Evolutionary conservation across 768 basidiomycete species (phyloP).

Genomic region (Chalciporus chontae): DNA sequence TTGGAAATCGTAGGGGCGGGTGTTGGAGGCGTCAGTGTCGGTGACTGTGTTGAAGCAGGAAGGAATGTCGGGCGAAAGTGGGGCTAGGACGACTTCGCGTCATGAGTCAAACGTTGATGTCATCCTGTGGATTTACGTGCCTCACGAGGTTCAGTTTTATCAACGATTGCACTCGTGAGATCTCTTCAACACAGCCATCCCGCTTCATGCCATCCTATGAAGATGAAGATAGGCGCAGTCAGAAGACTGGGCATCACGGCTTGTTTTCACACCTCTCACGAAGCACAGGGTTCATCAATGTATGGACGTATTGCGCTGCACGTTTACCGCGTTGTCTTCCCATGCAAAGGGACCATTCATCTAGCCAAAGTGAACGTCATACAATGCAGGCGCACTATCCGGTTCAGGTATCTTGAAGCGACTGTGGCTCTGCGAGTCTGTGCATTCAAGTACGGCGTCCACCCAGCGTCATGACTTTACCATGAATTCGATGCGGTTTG

Average conservation of each 20-base stretch:
- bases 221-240: constrained; percentile 9
- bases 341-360: constrained; percentile 10
- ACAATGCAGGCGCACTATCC: constrained; percentile 4
- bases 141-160: constrained; percentile 8
- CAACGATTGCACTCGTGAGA: constrained; percentile 1
- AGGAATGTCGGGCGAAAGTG: constrained; percentile 49
- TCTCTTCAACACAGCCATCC: neutral
- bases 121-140: constrained; percentile 11
- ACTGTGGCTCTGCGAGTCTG: constrained; percentile 1
- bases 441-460: neutral
- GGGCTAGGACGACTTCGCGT: constrained; percentile 22
- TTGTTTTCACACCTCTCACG: constrained; percentile 1
- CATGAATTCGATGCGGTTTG: neutral
- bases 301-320: constrained; percentile 12
- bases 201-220: constrained; percentile 8
- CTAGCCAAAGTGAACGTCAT: constrained; percentile 19
- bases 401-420: constrained; percentile 1
- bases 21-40: constrained; percentile 81
- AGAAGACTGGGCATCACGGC: constrained; percentile 1
- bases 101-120: constrained; percentile 11
- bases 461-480: neutral
- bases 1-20: constrained; percentile 80
- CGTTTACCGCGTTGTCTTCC: constrained; percentile 25
- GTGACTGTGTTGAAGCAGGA: constrained; percentile 79
- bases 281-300: constrained; percentile 18